Evolutionary conservation across 1,284 basidiomycete genomes (phyloP).

Genomic region (Cystobasidium sp.): DNA sequence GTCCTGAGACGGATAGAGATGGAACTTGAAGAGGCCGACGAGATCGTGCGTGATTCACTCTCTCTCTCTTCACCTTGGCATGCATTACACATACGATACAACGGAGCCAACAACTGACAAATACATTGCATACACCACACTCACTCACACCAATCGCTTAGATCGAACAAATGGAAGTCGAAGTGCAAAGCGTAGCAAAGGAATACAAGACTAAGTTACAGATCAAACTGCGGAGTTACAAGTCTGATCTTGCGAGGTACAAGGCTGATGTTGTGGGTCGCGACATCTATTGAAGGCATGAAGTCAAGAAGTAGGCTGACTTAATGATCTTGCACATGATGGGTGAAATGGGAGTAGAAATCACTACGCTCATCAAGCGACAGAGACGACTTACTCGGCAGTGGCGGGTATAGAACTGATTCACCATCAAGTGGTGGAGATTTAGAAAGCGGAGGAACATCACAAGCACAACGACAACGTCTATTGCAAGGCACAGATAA

Average conservation of each 20-base stretch:
- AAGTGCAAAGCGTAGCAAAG: constrained; percentile 93
- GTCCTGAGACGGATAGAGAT: constrained; percentile 84
- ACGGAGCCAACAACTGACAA: too few relatives aligned
- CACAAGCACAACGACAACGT: constrained; percentile 70
- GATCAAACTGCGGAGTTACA: constrained; percentile 71
- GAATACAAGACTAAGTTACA: constrained; percentile 72
- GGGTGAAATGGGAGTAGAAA: constrained; percentile 54
- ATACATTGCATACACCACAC: too few relatives aligned
- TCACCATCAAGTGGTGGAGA: constrained; percentile 74
- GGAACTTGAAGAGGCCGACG: constrained; percentile 97
- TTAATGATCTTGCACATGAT: neutral
- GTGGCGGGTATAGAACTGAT: constrained; percentile 56
- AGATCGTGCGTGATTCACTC: constrained; percentile 70
- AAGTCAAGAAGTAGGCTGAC: neutral
- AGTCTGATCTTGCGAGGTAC: constrained; percentile 71
- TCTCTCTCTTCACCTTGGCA: neutral
- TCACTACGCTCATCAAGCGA: constrained; percentile 58
- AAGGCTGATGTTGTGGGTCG: constrained; percentile 70
- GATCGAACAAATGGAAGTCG: constrained; percentile 99
- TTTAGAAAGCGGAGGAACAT: constrained; percentile 57
- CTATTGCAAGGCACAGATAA: constrained; percentile 64
- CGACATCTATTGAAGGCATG: neutral
- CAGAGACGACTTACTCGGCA: constrained; percentile 59
- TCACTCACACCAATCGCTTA: constrained; percentile 54
- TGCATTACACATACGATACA: neutral